A percentile compares a stretch with the other conserved stretches of the same genome.
These are phyloP conservation scores for Beauveria brongniartii DNA, from an alignment of 2,329 filamentous ascomycete genomes.

Conservation along the genomic window DNA sequence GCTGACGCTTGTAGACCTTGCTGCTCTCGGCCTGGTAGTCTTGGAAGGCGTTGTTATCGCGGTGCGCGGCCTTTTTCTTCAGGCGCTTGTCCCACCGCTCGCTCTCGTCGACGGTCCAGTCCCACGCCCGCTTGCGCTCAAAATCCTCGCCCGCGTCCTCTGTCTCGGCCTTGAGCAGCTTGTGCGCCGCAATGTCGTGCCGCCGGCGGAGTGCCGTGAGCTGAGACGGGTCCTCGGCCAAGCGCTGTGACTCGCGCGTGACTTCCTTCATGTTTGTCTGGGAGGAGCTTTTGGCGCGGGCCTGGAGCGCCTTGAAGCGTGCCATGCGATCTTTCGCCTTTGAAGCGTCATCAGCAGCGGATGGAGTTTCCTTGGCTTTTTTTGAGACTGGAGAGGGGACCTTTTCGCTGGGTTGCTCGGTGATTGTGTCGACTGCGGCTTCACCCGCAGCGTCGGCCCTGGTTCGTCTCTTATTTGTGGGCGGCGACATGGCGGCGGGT, in stretches of 20 bases:
- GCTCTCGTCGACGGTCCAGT: constrained; percentile 93
- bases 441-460: constrained; percentile 12
- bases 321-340: constrained; percentile 62
- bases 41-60: constrained; percentile 81
- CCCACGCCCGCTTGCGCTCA: constrained; percentile 96
- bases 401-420: constrained; percentile 13
- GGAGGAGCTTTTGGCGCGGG: constrained; percentile 64
- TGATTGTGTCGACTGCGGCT: constrained; percentile 13
- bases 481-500: constrained; percentile 26
- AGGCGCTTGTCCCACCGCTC: constrained; percentile 89
- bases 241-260: constrained; percentile 70
- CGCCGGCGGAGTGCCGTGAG: constrained; percentile 75
- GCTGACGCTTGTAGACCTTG: constrained; percentile 89
- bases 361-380: constrained; percentile 9
- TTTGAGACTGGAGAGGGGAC: background rate
- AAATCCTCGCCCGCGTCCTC: constrained; percentile 84
- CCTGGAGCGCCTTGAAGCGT: constrained; percentile 80
- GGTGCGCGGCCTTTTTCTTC: constrained; percentile 73
- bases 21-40: constrained; percentile 82
- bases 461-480: constrained; percentile 39
- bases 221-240: constrained; percentile 68
- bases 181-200: constrained; percentile 81
- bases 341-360: constrained; percentile 21
- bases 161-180: constrained; percentile 85
- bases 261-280: constrained; percentile 76